A percentile compares a stretch with the other conserved stretches of the same genome.
Conservation (phyloP, 2,329 filamentous ascomycete genomes). For the Cryoendolithus antarcticus region DNA sequence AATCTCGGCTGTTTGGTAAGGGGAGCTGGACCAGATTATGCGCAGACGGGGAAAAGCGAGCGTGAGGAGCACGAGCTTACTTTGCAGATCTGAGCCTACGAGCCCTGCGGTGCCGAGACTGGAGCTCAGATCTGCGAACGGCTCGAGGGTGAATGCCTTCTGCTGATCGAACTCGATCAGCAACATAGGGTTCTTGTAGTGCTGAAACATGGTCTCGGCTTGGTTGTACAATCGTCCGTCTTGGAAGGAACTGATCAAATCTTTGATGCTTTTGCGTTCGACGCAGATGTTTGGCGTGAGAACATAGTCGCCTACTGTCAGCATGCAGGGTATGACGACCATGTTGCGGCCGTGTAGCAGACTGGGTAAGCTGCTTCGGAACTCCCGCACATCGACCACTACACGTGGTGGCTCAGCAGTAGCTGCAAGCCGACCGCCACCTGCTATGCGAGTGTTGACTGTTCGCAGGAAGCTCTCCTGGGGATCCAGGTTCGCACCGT, state of each 20-base stretch:
- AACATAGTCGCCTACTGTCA: conserved; percentile 94
- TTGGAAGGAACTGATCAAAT: conserved; percentile 82
- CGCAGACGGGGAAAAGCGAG: conserved; percentile 80
- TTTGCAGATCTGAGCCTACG: conserved; percentile 66
- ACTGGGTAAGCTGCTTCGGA: conserved; percentile 82
- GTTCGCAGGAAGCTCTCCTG: conserved; percentile 89
- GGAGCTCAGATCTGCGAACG: conserved; percentile 41
- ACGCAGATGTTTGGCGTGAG: conserved; percentile 83
- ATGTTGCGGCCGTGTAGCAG: conserved; percentile 82
- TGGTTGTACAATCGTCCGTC: conserved; percentile 88
- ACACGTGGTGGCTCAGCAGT: conserved; percentile 81
- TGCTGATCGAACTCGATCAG: conserved; percentile 97
- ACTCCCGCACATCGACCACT: conserved; percentile 91
- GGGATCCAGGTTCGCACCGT: conserved; percentile 60
- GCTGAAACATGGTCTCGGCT: conserved; percentile 83
- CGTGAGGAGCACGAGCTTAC: conserved; percentile 82
- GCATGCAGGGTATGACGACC: conserved; percentile 81
- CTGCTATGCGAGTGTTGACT: conserved; percentile 91
- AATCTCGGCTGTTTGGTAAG: conserved; percentile 94
- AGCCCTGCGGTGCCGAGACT: conserved; percentile 50
- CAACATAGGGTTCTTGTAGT: conserved; percentile 82
- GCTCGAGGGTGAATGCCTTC: conserved; percentile 84
- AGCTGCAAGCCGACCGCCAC: conserved; percentile 71
- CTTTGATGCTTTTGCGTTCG: conserved; percentile 84
- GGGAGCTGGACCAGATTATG: conserved; percentile 86